Base-by-base conservation (phyloP, 208 protist species). In the Angomonas deanei region DNA sequence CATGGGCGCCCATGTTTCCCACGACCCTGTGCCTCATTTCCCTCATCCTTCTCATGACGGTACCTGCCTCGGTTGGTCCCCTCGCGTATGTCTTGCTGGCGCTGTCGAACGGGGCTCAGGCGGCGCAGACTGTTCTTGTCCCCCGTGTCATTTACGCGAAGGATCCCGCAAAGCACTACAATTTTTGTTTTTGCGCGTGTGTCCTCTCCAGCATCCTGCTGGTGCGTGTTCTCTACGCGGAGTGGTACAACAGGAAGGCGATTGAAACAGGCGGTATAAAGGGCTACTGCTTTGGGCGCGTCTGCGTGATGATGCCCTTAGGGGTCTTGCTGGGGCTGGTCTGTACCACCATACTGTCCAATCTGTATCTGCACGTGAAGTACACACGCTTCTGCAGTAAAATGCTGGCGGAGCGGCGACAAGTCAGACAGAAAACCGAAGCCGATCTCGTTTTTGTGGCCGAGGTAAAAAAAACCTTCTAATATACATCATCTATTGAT, bases 111-210 rank as follows among this genome's bases (percentile, higher is more conserved):
- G 85, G 85, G 21, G 84, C 77, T 49, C 28, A 64, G 1, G 70
- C 78, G 0, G 75, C 68, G 15, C 60, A 39, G 0, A 63, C 52
- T 3, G 36, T 86, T 11, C 70, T 92, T 42, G 78, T 88, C 36
- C 50, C 78, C 30, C 85, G 85, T 32, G 81, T 76, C 50, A 76
- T 88, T 49, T 92, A 75, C 72, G 78, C 76, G 19, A 76, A 81
- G 50, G 80, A 88, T 53, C 39, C 74, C 5, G 85, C 75, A 26
- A 86, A 86, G 78, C 81, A 86, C 71, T 91, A 88, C 68, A 74
- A 88, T 64, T 81, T 85, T 57, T 78, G 64, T 53, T 74, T 76
- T 33, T 63, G 72, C 3, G 60, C 76, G 15, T 48, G 39, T 3
- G 70, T 84, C 53, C 3, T 69, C 8, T 50, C 74, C 15, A 66